phyloP scores from a whole-genome alignment of 2,329 filamentous ascomycete species.

The Cephalotrichum gorgonifer region DNA sequence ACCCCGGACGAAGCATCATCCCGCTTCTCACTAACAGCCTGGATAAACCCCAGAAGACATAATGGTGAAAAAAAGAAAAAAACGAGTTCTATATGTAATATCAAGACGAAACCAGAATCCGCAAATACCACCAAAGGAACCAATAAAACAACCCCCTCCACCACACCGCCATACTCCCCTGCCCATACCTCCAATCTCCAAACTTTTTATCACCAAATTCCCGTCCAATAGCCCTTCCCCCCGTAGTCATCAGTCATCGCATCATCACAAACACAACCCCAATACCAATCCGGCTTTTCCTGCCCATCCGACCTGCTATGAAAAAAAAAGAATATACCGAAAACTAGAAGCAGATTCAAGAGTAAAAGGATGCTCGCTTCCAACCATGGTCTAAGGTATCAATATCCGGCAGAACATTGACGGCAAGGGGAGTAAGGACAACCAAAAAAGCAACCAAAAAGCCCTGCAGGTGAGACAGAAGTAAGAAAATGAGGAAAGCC shows the following conservation, averaged over 20 bases:
- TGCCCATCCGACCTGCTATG: not conserved
- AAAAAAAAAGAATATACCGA: not conserved
- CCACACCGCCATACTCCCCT: not conserved
- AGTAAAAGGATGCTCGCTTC: not conserved
- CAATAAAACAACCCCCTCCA: not conserved
- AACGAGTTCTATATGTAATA: not conserved
- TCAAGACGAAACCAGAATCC: not conserved
- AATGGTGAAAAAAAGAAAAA: not conserved
- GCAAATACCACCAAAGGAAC: not conserved
- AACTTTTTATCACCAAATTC: not conserved
- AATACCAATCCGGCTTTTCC: not conserved
- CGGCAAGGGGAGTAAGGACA: not conserved
- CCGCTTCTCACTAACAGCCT: not conserved
- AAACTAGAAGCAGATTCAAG: not conserved
- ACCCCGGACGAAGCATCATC: too few species aligned
- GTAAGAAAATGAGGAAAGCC: not conserved
- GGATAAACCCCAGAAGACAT: not conserved
- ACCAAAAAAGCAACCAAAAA: not conserved
- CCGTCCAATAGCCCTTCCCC: not conserved
- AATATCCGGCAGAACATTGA: constrained; percentile 2
- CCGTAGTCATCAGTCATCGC: not conserved
- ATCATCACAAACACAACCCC: not conserved
- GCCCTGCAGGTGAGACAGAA: not conserved
- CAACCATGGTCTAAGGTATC: constrained; percentile 3
- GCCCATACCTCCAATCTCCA: not conserved